Evolutionary conservation across 345 rosid species (phyloP).

Genomic region (Carallia pectinifolia): DNA sequence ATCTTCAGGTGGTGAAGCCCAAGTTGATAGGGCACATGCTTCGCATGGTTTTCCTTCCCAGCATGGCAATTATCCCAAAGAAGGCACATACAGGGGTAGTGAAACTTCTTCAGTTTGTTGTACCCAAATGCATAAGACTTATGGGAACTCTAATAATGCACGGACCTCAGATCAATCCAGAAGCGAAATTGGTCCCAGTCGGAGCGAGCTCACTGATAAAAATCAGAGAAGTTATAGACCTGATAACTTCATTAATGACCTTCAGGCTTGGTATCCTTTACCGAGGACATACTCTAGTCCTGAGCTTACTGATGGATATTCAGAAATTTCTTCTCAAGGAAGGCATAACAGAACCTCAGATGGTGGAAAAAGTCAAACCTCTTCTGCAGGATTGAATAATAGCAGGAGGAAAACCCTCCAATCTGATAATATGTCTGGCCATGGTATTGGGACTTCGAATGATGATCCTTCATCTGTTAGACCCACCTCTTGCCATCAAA

Average conservation of each 20-base stretch:
- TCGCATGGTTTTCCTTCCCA: slow-evolving; percentile 3
- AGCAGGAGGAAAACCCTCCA: background rate
- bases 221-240: slow-evolving; percentile 6
- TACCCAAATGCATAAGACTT: background rate
- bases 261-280: slow-evolving; percentile 11
- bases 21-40: slow-evolving; percentile 1
- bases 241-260: slow-evolving; percentile 6
- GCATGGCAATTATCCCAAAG: slow-evolving; percentile 6
- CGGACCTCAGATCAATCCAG: slow-evolving; percentile 1
- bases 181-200: slow-evolving; percentile 2
- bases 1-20: background rate
- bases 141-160: background rate
- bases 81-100: slow-evolving; percentile 7
- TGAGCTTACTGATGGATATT: slow-evolving; percentile 7
- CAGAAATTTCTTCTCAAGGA: slow-evolving; percentile 6
- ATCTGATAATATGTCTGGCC: slow-evolving; percentile 5
- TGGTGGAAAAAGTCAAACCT: slow-evolving; percentile 3
- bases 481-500: slow-evolving; percentile 4
- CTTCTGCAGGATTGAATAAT: slow-evolving; percentile 7
- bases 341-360: slow-evolving; percentile 15
- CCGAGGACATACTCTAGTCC: slow-evolving; percentile 26
- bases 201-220: slow-evolving; percentile 1
- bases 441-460: background rate
- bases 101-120: slow-evolving; percentile 1
- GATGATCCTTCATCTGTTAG: background rate